A percentile compares a stretch with the other conserved stretches of the same genome.
Conservation (phyloP, 179 eudicot genomes). For the Corrigiola litoralis region DNA sequence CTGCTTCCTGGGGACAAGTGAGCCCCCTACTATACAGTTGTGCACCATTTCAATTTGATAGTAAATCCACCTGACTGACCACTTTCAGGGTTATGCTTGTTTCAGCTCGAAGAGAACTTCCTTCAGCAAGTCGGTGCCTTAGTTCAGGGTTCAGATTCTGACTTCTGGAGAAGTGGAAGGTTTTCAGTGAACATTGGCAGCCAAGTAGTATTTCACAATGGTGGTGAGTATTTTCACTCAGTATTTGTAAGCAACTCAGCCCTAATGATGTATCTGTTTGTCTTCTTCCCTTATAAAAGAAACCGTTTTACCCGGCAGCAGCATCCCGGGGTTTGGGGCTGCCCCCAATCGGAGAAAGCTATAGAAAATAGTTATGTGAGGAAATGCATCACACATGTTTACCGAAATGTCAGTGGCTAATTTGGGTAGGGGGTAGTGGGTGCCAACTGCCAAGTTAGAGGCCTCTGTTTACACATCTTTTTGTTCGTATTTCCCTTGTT, state of each 20-base stretch:
- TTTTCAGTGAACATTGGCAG: slow-evolving; percentile 57
- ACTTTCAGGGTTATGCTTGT: slow-evolving; percentile 13
- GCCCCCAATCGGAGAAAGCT: too few relatives aligned
- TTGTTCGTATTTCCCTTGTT: too few relatives aligned
- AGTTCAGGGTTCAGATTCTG: slow-evolving; percentile 42
- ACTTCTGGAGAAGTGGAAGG: slow-evolving; percentile 71
- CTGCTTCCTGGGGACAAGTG: slow-evolving; percentile 66
- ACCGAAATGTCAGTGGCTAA: too few relatives aligned
- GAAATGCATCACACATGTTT: too few relatives aligned
- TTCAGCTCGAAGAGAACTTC: slow-evolving; percentile 64
- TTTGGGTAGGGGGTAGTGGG: too few relatives aligned
- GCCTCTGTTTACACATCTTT: too few relatives aligned
- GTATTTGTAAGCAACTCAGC: background rate
- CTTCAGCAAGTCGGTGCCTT: slow-evolving; percentile 43
- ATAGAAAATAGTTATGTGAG: too few relatives aligned
- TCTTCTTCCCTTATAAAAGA: background rate
- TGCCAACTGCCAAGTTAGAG: too few relatives aligned
- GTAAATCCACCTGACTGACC: slow-evolving; percentile 23
- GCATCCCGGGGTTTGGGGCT: too few relatives aligned
- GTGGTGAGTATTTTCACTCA: slow-evolving; percentile 34
- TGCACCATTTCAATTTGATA: background rate
- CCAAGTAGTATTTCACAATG: slow-evolving; percentile 58
- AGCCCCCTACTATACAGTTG: slow-evolving; percentile 13
- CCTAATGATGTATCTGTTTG: background rate
- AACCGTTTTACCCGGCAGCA: too few relatives aligned